Conservation (phyloP, 2,329 filamentous ascomycete genomes). For the Tolypocladium inflatum region DNA sequence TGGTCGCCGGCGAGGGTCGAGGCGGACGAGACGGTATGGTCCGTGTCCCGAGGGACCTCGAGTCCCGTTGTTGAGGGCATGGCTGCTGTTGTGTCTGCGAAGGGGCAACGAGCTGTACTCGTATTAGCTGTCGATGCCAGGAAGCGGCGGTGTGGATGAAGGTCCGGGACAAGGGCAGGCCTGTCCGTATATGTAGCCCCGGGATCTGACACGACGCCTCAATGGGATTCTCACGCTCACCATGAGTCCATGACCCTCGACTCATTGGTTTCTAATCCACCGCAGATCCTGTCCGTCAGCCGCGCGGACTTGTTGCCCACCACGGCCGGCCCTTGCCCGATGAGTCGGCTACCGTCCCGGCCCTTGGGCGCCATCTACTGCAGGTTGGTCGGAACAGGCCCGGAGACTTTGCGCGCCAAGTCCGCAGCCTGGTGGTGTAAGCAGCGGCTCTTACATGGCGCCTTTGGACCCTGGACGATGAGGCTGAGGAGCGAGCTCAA, state of each 20-base stretch:
- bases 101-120: neutral
- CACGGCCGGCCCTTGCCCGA: neutral
- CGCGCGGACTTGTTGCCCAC: neutral
- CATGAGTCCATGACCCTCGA: neutral
- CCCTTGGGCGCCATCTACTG: too few species aligned
- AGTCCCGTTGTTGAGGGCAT: constrained; percentile 6
- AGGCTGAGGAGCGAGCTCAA: neutral
- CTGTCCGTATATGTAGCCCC: neutral
- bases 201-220: neutral
- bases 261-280: neutral
- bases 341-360: too few species aligned
- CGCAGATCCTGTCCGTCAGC: neutral
- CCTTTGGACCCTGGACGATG: neutral
- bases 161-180: neutral
- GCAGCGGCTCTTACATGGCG: neutral
- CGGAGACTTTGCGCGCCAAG: neutral
- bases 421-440: neutral
- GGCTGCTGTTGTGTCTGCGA: neutral
- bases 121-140: neutral
- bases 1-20: constrained; percentile 20
- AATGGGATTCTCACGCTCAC: neutral
- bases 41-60: constrained; percentile 12
- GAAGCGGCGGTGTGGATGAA: neutral
- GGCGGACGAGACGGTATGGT: constrained; percentile 16
- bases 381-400: neutral